These are phyloP conservation scores for Brassica juncea DNA, from an alignment of 345 rosid species.

Conservation along the genomic window DNA sequence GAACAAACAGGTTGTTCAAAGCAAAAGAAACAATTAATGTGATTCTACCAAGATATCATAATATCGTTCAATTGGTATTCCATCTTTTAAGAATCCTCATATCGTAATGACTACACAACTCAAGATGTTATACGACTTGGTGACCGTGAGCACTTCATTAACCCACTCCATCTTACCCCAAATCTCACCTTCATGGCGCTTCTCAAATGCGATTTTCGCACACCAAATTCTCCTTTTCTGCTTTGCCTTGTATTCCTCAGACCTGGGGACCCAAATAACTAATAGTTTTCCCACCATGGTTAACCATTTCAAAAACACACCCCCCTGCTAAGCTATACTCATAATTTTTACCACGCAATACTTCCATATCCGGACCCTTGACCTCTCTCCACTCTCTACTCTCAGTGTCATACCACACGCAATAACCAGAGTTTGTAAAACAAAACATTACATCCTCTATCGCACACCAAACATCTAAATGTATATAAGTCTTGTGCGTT, in stretches of 20 bases:
- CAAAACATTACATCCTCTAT: background rate
- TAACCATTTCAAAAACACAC: background rate
- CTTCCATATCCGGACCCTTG: background rate
- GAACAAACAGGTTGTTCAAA: background rate
- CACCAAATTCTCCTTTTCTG: background rate
- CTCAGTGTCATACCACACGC: background rate
- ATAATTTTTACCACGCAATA: background rate
- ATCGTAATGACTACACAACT: background rate
- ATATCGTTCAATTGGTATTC: background rate
- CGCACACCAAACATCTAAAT: background rate
- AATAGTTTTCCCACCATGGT: background rate
- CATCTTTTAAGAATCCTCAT: background rate
- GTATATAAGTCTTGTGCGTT: background rate
- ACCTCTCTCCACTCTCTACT: background rate
- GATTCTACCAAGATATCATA: background rate
- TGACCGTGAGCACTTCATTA: background rate
- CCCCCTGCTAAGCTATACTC: background rate
- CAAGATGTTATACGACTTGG: background rate
- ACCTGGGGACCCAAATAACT: background rate
- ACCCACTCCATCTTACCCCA: background rate
- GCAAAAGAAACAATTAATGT: background rate
- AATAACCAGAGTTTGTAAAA: background rate
- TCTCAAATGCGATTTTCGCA: background rate
- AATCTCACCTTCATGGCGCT: background rate
- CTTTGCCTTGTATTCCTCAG: background rate